These are phyloP conservation scores for Plasmodium chabaudi DNA, from an alignment of 169 alveolate species.

Conservation along the genomic window DNA sequence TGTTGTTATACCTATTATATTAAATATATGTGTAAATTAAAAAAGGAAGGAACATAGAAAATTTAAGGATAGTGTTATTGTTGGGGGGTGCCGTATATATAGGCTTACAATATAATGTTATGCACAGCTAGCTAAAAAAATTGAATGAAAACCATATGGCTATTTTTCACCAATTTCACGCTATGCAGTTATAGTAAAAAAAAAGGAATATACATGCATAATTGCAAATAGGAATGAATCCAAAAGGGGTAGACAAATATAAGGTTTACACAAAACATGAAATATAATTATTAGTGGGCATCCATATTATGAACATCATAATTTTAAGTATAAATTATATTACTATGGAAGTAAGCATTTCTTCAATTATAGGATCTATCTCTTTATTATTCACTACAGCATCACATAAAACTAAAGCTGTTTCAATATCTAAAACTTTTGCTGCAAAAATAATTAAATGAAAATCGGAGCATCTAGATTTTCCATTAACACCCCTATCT, in stretches of 20 bases:
- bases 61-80: no score
- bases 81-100: no score
- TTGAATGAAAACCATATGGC: no score
- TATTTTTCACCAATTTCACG: no score
- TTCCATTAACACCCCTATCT: slow-evolving; percentile 76
- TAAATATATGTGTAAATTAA: no score
- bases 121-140: no score
- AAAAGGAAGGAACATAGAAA: no score
- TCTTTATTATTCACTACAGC: slow-evolving; percentile 79
- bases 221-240: background rate
- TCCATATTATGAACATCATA: no score
- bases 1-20: no score
- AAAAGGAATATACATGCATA: background rate
- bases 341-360: slow-evolving; percentile 50
- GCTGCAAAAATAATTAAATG: slow-evolving; percentile 91
- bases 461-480: slow-evolving; percentile 88
- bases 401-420: slow-evolving; percentile 89
- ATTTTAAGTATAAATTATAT: background rate
- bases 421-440: slow-evolving; percentile 93
- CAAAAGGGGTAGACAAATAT: background rate
- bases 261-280: background rate
- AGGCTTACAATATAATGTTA: no score
- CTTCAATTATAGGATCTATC: slow-evolving; percentile 78
- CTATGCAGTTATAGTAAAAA: background rate
- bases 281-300: no score